Conservation (phyloP, 257 asterid species). For the Jacaranda mimosifolia region DNA sequence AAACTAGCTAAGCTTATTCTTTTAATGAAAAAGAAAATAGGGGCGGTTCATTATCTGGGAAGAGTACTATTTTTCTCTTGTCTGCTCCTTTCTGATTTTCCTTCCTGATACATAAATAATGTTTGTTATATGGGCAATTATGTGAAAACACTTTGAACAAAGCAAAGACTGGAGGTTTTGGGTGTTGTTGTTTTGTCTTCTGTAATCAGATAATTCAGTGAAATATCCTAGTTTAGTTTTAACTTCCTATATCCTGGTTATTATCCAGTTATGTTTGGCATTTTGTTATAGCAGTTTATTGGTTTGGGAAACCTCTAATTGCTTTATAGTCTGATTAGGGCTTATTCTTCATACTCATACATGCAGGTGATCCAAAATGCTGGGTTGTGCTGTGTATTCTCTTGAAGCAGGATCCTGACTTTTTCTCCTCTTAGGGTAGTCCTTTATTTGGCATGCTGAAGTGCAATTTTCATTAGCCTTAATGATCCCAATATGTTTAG, state of each 20-base stretch:
- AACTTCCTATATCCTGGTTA: background rate
- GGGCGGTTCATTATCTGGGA: background rate
- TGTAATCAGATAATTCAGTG: conserved; percentile 9
- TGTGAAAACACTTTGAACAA: background rate
- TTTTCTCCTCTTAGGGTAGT: conserved; percentile 43
- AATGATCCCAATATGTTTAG: conserved; percentile 30
- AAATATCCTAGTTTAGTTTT: background rate
- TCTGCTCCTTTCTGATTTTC: background rate
- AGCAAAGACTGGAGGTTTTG: background rate
- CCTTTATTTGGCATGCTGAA: conserved; percentile 34
- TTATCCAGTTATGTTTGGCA: background rate
- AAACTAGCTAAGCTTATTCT: background rate
- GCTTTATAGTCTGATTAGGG: background rate
- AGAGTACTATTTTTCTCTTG: background rate
- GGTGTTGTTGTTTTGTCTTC: background rate
- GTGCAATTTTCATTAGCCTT: conserved; percentile 41
- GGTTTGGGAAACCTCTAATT: background rate
- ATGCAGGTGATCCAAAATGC: conserved; percentile 52
- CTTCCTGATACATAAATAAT: background rate
- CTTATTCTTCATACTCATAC: background rate
- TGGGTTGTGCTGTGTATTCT: conserved; percentile 29
- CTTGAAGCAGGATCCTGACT: conserved; percentile 44
- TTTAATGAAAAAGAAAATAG: background rate
- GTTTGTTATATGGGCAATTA: background rate
- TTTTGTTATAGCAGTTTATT: background rate